These are phyloP conservation scores for Penicillium glabrum DNA, from an alignment of 2,329 filamentous ascomycete genomes.

Conservation along the genomic window DNA sequence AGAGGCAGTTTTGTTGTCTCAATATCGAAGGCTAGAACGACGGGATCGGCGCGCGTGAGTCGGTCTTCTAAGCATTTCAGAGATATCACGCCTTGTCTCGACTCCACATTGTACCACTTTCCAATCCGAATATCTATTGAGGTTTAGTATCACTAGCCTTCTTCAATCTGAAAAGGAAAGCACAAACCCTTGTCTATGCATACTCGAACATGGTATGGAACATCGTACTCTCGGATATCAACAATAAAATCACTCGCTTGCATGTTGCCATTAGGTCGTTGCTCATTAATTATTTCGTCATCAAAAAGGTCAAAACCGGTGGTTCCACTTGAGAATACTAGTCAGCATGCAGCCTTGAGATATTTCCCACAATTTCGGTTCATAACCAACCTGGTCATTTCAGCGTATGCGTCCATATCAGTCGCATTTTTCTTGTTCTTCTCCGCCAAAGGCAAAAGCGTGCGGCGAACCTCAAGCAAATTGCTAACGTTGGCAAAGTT, in stretches of 20 bases:
- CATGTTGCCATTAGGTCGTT: conserved; percentile 72
- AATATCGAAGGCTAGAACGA: conserved; percentile 99
- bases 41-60: conserved; percentile 85
- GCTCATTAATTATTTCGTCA: conserved; percentile 78
- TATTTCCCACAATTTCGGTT: background rate
- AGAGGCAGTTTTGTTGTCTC: conserved; percentile 94
- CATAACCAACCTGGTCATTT: conserved; percentile 72
- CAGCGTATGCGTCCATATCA: conserved; percentile 97
- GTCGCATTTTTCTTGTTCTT: conserved; percentile 96
- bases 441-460: conserved; percentile 86
- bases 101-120: conserved; percentile 95
- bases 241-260: conserved; percentile 97
- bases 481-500: conserved; percentile 85
- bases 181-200: conserved; percentile 82
- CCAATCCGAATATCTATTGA: conserved; percentile 82
- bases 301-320: conserved; percentile 95
- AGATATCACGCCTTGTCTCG: conserved; percentile 85
- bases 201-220: conserved; percentile 98
- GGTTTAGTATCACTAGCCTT: conserved; percentile 22
- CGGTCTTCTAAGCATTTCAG: conserved; percentile 83
- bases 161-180: background rate
- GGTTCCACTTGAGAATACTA: conserved; percentile 58
- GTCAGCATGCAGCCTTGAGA: conserved; percentile 17
- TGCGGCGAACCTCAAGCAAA: conserved; percentile 77
- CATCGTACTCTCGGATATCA: conserved; percentile 98